Percentiles rank a stretch among this genome's conserved stretches.
phyloP scores from a whole-genome alignment of 2,329 filamentous ascomycete genomes.

The Ampelomyces quisqualis region DNA sequence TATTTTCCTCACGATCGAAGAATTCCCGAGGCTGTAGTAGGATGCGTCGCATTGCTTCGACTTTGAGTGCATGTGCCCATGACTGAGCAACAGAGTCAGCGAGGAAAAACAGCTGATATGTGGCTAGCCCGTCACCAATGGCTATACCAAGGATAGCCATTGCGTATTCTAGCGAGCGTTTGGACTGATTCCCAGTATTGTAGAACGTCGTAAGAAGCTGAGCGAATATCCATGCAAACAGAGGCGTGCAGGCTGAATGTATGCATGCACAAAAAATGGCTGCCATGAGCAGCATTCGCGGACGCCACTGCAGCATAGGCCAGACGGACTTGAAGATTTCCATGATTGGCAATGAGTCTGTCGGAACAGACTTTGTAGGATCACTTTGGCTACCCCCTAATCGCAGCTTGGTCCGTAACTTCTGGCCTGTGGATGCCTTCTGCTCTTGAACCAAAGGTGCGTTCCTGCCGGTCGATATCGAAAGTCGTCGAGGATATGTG shows the following conservation, averaged over 20 bases:
- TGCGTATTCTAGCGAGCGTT: conserved; percentile 65
- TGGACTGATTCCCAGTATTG: conserved; percentile 50
- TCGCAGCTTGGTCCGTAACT: conserved; percentile 3
- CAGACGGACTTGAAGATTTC: conserved; percentile 70
- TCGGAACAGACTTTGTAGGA: neutral
- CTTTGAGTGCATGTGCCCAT: conserved; percentile 74
- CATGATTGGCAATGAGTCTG: conserved; percentile 41
- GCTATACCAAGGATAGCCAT: conserved; percentile 69
- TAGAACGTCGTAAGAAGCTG: conserved; percentile 72
- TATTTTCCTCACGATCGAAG: conserved; percentile 72
- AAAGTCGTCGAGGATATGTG: conserved; percentile 8
- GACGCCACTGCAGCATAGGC: conserved; percentile 58
- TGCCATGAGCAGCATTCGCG: conserved; percentile 58
- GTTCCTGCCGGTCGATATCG: neutral
- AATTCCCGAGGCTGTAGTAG: conserved; percentile 75
- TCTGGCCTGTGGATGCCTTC: neutral
- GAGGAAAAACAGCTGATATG: conserved; percentile 67
- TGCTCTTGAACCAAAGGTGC: neutral
- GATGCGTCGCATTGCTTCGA: conserved; percentile 66
- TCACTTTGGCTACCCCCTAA: neutral
- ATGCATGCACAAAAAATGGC: conserved; percentile 64
- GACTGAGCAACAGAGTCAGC: conserved; percentile 70
- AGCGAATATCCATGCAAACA: conserved; percentile 75
- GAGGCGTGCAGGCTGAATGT: conserved; percentile 67
- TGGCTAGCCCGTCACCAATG: conserved; percentile 63